A percentile compares a stretch with the other conserved stretches of the same genome.
Evolutionary conservation across 1,284 basidiomycete species (phyloP).

Genomic region (Rhodotorula mucilaginosa): DNA sequence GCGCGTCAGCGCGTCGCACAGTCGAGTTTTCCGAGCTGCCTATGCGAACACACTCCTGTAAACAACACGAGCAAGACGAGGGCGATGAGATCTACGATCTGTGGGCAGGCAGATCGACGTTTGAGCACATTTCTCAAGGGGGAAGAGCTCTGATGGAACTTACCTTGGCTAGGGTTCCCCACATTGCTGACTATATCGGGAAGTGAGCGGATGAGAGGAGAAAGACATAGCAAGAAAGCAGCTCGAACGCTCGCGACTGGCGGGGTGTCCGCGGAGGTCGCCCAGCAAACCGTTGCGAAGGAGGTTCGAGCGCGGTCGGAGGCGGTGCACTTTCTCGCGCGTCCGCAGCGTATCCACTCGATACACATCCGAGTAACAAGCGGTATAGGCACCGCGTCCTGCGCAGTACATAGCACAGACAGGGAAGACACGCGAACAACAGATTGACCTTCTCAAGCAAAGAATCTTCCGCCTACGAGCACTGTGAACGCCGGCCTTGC

Average conservation of each 20-base stretch:
- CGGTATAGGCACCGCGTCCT: not conserved
- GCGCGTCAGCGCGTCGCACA: too few species aligned
- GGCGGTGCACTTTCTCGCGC: not conserved
- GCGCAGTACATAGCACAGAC: not conserved
- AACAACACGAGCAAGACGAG: not conserved
- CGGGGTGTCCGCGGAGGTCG: not conserved
- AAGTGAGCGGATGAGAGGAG: not conserved
- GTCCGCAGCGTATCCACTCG: not conserved
- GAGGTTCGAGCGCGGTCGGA: too few species aligned
- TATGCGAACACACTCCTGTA: not conserved
- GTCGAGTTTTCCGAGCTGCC: not conserved
- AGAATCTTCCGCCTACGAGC: not conserved
- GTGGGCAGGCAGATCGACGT: not conserved
- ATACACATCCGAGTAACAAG: not conserved
- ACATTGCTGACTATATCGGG: not conserved
- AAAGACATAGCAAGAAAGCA: not conserved
- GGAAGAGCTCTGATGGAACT: not conserved
- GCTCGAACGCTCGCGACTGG: too few species aligned
- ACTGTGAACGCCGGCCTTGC: too few species aligned
- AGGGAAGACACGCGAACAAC: not conserved
- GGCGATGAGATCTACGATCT: not conserved
- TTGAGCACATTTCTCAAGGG: not conserved
- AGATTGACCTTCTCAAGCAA: constrained; percentile 3
- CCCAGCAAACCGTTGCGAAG: not conserved
- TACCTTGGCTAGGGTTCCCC: not conserved